Evolutionary conservation across 106 monocot genomes (phyloP).

Genomic region (Allium cepa): DNA sequence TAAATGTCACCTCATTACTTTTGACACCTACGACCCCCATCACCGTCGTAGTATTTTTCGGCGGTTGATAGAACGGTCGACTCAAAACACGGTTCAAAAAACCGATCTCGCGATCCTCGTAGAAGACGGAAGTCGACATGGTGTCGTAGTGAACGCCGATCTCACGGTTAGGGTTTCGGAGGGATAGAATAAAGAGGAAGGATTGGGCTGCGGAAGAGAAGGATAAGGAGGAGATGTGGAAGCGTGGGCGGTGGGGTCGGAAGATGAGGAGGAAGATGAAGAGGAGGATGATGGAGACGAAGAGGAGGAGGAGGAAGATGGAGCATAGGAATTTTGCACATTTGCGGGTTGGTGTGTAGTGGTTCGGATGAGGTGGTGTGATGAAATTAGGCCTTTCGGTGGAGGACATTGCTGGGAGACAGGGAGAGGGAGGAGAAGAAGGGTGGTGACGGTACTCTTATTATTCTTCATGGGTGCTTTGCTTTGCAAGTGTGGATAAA

Average conservation of each 20-base stretch:
- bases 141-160: slow-evolving; percentile 30
- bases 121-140: slow-evolving; percentile 20
- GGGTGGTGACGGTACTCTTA: too few relatives aligned
- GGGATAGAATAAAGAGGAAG: slow-evolving; percentile 11
- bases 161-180: slow-evolving; percentile 35
- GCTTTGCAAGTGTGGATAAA: too few relatives aligned
- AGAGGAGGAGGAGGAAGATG: slow-evolving; percentile 26
- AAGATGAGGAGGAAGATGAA: slow-evolving; percentile 33
- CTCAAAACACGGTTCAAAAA: background rate
- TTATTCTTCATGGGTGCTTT: too few relatives aligned
- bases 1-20: background rate
- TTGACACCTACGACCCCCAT: background rate
- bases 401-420: too few relatives aligned
- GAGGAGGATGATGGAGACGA: slow-evolving; percentile 20
- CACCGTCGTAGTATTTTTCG: slow-evolving; percentile 30
- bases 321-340: slow-evolving; percentile 17
- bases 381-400: too few relatives aligned
- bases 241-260: slow-evolving; percentile 47
- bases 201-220: slow-evolving; percentile 4
- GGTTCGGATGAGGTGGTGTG: slow-evolving; percentile 13
- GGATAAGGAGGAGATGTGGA: slow-evolving; percentile 30
- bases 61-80: slow-evolving; percentile 28
- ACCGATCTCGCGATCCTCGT: slow-evolving; percentile 12
- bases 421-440: too few relatives aligned
- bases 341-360: background rate